Evolutionary conservation across 2,329 filamentous ascomycete species (phyloP).

Genomic region (Neoscytalidium dimidiatum): DNA sequence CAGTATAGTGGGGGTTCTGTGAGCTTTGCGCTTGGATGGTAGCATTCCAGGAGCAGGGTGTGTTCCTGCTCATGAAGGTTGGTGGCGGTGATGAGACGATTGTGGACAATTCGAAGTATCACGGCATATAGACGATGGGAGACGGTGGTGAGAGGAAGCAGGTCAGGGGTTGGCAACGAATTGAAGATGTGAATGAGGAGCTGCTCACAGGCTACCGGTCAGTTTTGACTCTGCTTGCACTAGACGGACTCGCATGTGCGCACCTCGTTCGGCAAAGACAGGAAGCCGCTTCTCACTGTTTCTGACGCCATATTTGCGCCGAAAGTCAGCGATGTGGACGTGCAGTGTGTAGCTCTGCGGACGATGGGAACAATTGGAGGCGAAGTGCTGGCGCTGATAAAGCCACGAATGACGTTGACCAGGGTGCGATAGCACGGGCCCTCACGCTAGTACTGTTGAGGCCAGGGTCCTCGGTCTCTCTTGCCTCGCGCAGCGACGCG

Average conservation of each 20-base stretch:
- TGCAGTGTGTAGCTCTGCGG: not conserved
- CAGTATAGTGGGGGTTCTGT: slow-evolving; percentile 71
- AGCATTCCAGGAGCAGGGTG: slow-evolving; percentile 75
- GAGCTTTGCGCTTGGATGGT: slow-evolving; percentile 69
- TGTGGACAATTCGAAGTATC: slow-evolving; percentile 64
- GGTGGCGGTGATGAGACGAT: slow-evolving; percentile 62
- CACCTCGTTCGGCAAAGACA: slow-evolving; percentile 41
- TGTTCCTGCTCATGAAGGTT: slow-evolving; percentile 56
- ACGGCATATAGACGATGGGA: slow-evolving; percentile 66
- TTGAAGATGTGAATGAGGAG: slow-evolving; percentile 47
- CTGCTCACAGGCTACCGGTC: slow-evolving; percentile 22
- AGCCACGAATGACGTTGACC: not conserved
- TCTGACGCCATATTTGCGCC: slow-evolving; percentile 17
- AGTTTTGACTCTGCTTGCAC: not conserved
- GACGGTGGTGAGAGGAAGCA: slow-evolving; percentile 58
- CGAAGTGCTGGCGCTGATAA: not conserved
- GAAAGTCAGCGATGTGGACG: not conserved
- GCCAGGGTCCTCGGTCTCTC: not conserved
- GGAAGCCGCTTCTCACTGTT: not conserved
- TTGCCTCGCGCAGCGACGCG: not conserved
- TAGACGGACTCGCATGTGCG: not conserved
- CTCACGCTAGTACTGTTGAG: not conserved
- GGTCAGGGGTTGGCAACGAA: slow-evolving; percentile 42
- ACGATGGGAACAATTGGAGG: slow-evolving; percentile 17
- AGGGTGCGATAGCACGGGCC: slow-evolving; percentile 1